phyloP scores from a whole-genome alignment of 164 flowering plant genomes.

The Vitis amurensis region DNA sequence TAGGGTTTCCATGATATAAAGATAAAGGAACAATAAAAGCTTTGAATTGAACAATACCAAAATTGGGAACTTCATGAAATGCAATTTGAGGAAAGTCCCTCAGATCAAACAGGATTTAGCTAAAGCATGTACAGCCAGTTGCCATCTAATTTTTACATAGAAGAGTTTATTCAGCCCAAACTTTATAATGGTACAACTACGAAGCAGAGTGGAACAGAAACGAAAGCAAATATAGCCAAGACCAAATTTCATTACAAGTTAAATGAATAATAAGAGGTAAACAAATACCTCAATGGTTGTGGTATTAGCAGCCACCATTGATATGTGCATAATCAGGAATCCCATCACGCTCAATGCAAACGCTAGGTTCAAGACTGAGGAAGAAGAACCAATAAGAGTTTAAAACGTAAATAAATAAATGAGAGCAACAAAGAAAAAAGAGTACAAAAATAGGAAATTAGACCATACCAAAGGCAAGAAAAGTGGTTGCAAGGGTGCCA shows the following conservation, averaged over 20 bases:
- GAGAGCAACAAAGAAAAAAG: neutral
- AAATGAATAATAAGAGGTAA: neutral
- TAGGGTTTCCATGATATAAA: too few relatives aligned
- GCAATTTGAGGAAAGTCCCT: too few relatives aligned
- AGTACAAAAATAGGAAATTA: neutral
- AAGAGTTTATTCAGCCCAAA: too few relatives aligned
- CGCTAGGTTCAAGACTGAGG: conserved; percentile 85
- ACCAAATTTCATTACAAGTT: neutral
- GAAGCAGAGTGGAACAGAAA: neutral
- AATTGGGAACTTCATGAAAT: too few relatives aligned
- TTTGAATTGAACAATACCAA: too few relatives aligned
- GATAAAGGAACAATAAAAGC: too few relatives aligned
- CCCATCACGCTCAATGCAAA: conserved; percentile 93
- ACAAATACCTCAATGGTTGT: conserved; percentile 94
- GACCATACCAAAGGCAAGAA: conserved; percentile 88
- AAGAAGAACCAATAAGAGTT: neutral
- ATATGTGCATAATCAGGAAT: conserved; percentile 93
- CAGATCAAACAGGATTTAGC: too few relatives aligned
- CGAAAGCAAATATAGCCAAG: neutral
- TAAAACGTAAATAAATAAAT: neutral
- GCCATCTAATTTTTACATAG: too few relatives aligned
- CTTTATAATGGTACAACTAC: too few relatives aligned
- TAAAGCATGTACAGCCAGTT: too few relatives aligned
- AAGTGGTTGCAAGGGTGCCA: conserved; percentile 88
- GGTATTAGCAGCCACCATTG: conserved; percentile 82